Evolutionary conservation across 2,329 filamentous ascomycete species (phyloP).

Genomic region (Arthroderma uncinatum): DNA sequence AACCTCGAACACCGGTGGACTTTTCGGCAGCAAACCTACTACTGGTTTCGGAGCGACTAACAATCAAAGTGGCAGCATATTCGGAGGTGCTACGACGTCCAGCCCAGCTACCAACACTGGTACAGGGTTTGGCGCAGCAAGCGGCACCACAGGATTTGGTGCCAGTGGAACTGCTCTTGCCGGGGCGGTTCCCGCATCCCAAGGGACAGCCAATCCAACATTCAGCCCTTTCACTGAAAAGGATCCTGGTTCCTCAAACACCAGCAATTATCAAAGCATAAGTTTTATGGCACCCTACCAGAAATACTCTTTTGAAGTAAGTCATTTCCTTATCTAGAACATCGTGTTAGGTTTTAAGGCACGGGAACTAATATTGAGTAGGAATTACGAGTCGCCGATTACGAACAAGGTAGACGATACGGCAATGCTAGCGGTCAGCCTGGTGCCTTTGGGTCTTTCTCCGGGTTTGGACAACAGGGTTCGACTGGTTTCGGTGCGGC

Average conservation of each 20-base stretch:
- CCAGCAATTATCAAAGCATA: slow-evolving; percentile 40
- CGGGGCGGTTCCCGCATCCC: slow-evolving; percentile 29
- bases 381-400: slow-evolving; percentile 72
- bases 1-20: slow-evolving; percentile 8
- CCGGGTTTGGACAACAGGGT: slow-evolving; percentile 35
- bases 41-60: slow-evolving; percentile 13
- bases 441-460: slow-evolving; percentile 66
- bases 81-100: slow-evolving; percentile 11
- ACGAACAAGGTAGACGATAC: slow-evolving; percentile 70
- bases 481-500: slow-evolving; percentile 33
- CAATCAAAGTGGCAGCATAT: slow-evolving; percentile 9
- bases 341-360: neutral
- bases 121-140: slow-evolving; percentile 21
- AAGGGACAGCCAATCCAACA: slow-evolving; percentile 37
- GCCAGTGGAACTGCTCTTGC: slow-evolving; percentile 35
- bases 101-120: slow-evolving; percentile 12
- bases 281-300: slow-evolving; percentile 42
- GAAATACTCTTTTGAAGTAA: slow-evolving; percentile 72
- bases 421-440: slow-evolving; percentile 71
- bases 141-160: slow-evolving; percentile 24
- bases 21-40: slow-evolving; percentile 11
- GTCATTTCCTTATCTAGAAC: slow-evolving; percentile 7
- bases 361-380: slow-evolving; percentile 24
- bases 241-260: slow-evolving; percentile 29
- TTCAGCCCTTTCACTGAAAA: slow-evolving; percentile 38